Conservation (phyloP, 2,329 filamentous ascomycete species). For the Pseudogymnoascus sp. region DNA sequence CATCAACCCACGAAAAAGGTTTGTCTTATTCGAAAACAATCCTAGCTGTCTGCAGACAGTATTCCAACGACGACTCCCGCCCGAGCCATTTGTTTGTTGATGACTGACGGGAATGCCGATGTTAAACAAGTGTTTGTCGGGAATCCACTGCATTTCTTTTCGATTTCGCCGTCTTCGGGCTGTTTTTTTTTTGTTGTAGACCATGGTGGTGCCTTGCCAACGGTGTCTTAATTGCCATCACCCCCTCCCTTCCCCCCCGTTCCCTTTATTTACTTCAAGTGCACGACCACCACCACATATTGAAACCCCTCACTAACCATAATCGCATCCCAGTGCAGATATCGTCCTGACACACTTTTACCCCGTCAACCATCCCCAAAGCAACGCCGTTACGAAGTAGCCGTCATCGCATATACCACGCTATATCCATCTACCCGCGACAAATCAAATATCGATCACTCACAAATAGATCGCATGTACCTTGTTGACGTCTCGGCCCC, state of each 20-base stretch:
- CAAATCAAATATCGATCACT: constrained; percentile 5
- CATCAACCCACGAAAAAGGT: constrained; percentile 7
- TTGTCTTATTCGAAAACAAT: constrained; percentile 3
- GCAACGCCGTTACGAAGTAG: constrained; percentile 6
- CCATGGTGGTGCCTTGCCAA: constrained; percentile 12
- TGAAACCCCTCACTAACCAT: constrained; percentile 12
- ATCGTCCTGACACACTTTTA: constrained; percentile 4
- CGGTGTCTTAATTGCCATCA: constrained; percentile 4
- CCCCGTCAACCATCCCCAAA: constrained; percentile 5
- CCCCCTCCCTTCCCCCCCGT: neutral
- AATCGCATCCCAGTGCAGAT: constrained; percentile 2
- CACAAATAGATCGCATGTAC: constrained; percentile 10
- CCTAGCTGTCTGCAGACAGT: neutral
- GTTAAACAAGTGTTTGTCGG: constrained; percentile 8
- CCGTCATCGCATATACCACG: neutral
- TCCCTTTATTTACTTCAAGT: constrained; percentile 10
- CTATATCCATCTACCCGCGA: constrained; percentile 10
- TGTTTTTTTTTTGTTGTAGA: neutral
- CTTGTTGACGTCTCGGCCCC: constrained; percentile 10
- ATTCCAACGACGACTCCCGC: neutral
- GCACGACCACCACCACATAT: neutral
- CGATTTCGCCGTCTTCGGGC: constrained; percentile 2
- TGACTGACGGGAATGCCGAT: constrained; percentile 7
- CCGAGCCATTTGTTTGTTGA: neutral
- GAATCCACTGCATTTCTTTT: constrained; percentile 7